These are phyloP conservation scores for Rhynchosporium secalis DNA, from an alignment of 2,329 filamentous ascomycete genomes.

Conservation along the genomic window DNA sequence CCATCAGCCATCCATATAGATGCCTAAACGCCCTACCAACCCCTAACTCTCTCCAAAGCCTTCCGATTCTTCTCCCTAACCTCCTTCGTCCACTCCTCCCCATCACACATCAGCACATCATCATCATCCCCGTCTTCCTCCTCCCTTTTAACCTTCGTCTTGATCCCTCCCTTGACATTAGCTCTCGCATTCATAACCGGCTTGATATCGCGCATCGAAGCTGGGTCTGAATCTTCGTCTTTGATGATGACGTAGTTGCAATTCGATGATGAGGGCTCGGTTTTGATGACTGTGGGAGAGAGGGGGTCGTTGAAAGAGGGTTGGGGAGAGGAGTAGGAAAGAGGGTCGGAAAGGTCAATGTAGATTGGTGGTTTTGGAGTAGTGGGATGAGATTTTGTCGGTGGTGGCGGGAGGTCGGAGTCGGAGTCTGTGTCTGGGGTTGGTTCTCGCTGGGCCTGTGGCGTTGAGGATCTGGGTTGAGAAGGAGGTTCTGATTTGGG, in stretches of 20 bases:
- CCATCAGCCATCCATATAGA: too few species aligned
- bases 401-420: neutral
- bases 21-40: too few species aligned
- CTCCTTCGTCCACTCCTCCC: neutral
- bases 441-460: neutral
- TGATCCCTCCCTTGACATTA: neutral
- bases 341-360: neutral
- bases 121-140: neutral
- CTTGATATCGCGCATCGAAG: neutral
- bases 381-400: neutral
- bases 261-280: neutral
- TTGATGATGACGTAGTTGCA: constrained; percentile 5
- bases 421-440: neutral
- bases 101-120: neutral
- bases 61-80: neutral
- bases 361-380: neutral
- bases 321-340: neutral
- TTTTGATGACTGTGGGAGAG: neutral
- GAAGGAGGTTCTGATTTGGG: neutral
- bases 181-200: neutral
- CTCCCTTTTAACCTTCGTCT: neutral
- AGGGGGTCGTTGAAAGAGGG: neutral
- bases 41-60: neutral
- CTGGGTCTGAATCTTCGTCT: neutral
- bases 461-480: neutral